A percentile compares a stretch with the other conserved stretches of the same genome.
These are phyloP conservation scores for Casaregolazyma suthepensis DNA, from an alignment of 1,139 yeast genomes.

Conservation along the genomic window DNA sequence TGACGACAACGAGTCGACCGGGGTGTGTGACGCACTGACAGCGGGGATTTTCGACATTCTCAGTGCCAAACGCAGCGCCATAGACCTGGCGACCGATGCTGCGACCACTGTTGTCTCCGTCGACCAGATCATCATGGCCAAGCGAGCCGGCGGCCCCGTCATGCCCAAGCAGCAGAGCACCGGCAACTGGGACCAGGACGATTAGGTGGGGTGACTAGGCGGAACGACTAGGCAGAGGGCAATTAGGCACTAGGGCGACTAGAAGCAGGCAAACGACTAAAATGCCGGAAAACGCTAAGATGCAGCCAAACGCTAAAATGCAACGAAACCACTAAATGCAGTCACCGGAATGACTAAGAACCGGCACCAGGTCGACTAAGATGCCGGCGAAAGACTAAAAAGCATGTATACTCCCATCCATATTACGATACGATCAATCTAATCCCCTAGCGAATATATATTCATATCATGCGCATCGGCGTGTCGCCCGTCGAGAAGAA, in stretches of 20 bases:
- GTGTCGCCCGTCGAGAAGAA: neutral
- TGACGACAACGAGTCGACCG: constrained; percentile 58
- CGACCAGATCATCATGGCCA: constrained; percentile 89
- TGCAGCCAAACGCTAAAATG: too few species aligned
- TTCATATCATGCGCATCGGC: neutral
- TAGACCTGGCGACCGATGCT: constrained; percentile 92
- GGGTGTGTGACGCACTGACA: constrained; percentile 63
- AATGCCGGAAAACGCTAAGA: too few species aligned
- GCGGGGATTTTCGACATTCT: constrained; percentile 74
- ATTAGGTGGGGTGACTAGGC: too few species aligned
- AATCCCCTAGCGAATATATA: neutral
- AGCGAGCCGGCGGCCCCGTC: constrained; percentile 95
- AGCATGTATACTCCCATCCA: neutral
- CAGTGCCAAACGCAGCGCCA: constrained; percentile 77
- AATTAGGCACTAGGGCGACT: too few species aligned
- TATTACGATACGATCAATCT: neutral
- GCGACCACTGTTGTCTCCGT: constrained; percentile 85
- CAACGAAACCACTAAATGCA: too few species aligned
- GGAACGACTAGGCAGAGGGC: too few species aligned
- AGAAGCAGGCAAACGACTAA: too few species aligned
- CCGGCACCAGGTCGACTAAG: too few species aligned
- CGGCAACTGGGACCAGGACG: constrained; percentile 97
- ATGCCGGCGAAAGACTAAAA: too few species aligned
- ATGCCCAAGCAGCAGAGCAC: constrained; percentile 85
- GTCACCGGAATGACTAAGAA: too few species aligned